Base-by-base conservation (phyloP, 192 early-diverging fungal genomes). In the Mortierella alpina region DNA sequence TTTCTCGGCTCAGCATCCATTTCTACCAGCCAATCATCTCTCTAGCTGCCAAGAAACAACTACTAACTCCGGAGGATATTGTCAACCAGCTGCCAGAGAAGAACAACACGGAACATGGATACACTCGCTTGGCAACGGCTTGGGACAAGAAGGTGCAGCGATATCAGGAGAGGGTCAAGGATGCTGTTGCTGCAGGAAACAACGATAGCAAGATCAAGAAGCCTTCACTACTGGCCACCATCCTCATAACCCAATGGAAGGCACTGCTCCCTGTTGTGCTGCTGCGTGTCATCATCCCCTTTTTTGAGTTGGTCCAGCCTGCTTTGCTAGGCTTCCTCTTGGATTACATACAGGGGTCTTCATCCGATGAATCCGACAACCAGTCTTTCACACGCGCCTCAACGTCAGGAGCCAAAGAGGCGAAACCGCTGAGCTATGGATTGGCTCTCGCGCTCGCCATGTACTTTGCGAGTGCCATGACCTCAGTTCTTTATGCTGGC, bases 1-100 rank as follows among this genome's bases (percentile, higher is more conserved):
- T 66, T 40, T 66, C 69, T 0, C 63, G 54, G 22, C 18, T 62
- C 14, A 79, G 51, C 20, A 60, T 72, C 18, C 18, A 50, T 44
- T 72, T 59, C 60, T 79, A 57, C 42, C 76, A 79, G 64, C 76
- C 76, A 0, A 67, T 79, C 45, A 49, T 79, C 45, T 61, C 63
- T 12, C 40, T 79, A 59, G 76, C 76, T 14, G 76, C 76, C 14
- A 63, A 52, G 5, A 55, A 79, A 15, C 55, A 63, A 5, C 66
- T 67, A 45, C 76, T 79, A 17, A 1, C 15, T 1, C 69, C 76
- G 7, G 53, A 68, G 8, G 76, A 79, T 50, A 71, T 79, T 62
- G 63, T 41, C 8, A 72, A 67, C 47, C 51, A 53, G 7, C 10
- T 79, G 41, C 76, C 76, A 18, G 58, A 79, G 18, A 41, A 59